These are phyloP conservation scores for Coemansia sp. DNA, from an alignment of 192 early-diverging fungal genomes.

Conservation along the genomic window DNA sequence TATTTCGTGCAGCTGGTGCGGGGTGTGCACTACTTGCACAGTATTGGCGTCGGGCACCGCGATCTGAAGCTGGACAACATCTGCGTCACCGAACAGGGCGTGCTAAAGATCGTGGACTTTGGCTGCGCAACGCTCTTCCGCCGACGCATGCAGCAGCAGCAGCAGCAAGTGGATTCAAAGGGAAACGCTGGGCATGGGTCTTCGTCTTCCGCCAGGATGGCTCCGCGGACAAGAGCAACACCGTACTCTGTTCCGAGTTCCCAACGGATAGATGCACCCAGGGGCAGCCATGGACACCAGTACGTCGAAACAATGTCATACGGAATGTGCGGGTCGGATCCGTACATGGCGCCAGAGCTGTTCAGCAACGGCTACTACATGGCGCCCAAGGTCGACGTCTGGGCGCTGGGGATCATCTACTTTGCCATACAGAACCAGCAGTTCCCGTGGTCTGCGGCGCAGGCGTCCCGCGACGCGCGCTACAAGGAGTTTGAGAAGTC, in stretches of 20 bases:
- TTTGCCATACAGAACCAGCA: slow-evolving; percentile 65
- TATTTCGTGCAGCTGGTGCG: slow-evolving; percentile 78
- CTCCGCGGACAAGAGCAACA: slow-evolving; percentile 15
- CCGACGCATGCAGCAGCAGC: slow-evolving; percentile 26
- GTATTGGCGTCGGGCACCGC: slow-evolving; percentile 72
- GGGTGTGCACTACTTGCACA: slow-evolving; percentile 80
- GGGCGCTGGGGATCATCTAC: slow-evolving; percentile 85
- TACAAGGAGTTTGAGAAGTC: slow-evolving; percentile 17
- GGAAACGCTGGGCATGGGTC: background rate
- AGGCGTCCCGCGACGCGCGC: slow-evolving; percentile 25
- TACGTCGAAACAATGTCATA: slow-evolving; percentile 40
- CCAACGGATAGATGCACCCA: background rate
- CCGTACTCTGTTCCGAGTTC: slow-evolving; percentile 20
- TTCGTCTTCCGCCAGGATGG: background rate
- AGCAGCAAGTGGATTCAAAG: background rate
- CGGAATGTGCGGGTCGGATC: slow-evolving; percentile 86
- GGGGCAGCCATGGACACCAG: background rate
- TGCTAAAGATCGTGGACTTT: slow-evolving; percentile 86
- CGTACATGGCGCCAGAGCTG: slow-evolving; percentile 93
- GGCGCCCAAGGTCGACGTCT: slow-evolving; percentile 77
- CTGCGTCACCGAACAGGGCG: slow-evolving; percentile 63
- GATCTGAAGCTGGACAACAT: slow-evolving; percentile 96
- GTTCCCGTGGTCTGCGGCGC: slow-evolving; percentile 66
- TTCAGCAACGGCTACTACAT: slow-evolving; percentile 64
- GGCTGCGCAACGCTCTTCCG: slow-evolving; percentile 58